Conservation (phyloP, 371 early-diverging fungal genomes). For the Mucor mucedo region DNA sequence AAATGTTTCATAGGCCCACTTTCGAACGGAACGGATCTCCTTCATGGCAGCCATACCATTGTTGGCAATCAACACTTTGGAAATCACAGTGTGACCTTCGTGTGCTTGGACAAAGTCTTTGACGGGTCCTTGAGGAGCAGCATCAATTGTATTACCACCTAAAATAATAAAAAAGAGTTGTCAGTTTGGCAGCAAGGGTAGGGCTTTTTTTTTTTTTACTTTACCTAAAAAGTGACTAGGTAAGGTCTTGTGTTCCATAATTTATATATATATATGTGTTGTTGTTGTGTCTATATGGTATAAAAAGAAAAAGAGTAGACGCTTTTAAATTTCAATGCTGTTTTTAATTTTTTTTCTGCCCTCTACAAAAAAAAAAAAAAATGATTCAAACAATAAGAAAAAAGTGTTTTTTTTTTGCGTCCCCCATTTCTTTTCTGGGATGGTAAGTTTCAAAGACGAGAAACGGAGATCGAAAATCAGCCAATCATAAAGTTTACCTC, state of each 20-base stretch:
- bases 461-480: conserved; percentile 17
- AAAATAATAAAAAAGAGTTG: neutral
- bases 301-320: neutral
- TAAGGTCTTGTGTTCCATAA: conserved; percentile 24
- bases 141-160: conserved; percentile 69
- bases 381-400: neutral
- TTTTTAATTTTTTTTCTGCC: conserved; percentile 5
- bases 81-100: conserved; percentile 88
- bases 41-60: conserved; percentile 99
- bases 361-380: conserved; percentile 11
- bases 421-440: conserved; percentile 25
- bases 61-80: conserved; percentile 95
- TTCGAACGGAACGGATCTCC: conserved; percentile 96
- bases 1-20: conserved; percentile 98
- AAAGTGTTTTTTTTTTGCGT: conserved; percentile 13
- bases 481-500: conserved; percentile 17
- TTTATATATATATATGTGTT: neutral
- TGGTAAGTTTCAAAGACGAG: conserved; percentile 1
- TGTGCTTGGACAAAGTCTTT: conserved; percentile 79
- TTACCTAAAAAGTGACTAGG: conserved; percentile 38
- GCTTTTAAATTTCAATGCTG: neutral
- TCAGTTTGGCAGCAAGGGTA: neutral
- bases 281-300: neutral
- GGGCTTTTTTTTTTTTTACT: neutral
- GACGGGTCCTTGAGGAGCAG: conserved; percentile 62